Evolutionary conservation across 202 grass and related monocot genomes (phyloP), one percentile per base, ranked within the genome.

Genomic region (Panicum hallii): DNA sequence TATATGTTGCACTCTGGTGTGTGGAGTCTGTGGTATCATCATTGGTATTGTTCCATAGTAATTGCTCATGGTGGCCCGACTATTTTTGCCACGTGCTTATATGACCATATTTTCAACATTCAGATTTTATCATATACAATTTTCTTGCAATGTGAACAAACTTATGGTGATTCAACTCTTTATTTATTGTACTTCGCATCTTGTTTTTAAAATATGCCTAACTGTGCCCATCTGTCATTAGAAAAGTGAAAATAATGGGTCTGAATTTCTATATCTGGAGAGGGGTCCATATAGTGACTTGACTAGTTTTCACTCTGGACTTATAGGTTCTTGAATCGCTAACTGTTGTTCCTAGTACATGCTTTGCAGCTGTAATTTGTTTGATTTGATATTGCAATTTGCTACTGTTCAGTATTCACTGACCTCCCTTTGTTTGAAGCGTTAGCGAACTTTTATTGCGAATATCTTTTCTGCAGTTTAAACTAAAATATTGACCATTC

Each of bases 401-500:
- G 30, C 48, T 56, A 88, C 22, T 81, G 23, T 76, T 72, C 56
- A 57, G 16, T 66, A 26, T 68, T 68, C 48, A 54, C 15, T 55
- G 16, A 13, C 30, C 28, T 82, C 47, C 14, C 14, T 66, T 82
- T n/a, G 53, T 74, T 75, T 75, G 44, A 17, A 9, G 13, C 61
- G 26, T 38, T 85, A 17, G 28, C 78, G 53, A 77, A 58, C 1
- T 72, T 77, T 64, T 41, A 9, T 58, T 22, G 14, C 48, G n/a
- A 62, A 48, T 74, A 70, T 79, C 6, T 77, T 70, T 50, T 22
- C 10, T 44, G 11, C 46, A 65, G 13, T 67, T 76, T 86, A 15
- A 77, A 72, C 72, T 88, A 58, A 87, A 56, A 38, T 19, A 69
- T 40, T 86, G 44, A 54, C 49, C 68, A n/a, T 77, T 76, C 11